A percentile compares a stretch with the other conserved stretches of the same genome.
Evolutionary conservation across 2,329 filamentous ascomycete genomes (phyloP).

Genomic region (Hyphodiscus sp.): DNA sequence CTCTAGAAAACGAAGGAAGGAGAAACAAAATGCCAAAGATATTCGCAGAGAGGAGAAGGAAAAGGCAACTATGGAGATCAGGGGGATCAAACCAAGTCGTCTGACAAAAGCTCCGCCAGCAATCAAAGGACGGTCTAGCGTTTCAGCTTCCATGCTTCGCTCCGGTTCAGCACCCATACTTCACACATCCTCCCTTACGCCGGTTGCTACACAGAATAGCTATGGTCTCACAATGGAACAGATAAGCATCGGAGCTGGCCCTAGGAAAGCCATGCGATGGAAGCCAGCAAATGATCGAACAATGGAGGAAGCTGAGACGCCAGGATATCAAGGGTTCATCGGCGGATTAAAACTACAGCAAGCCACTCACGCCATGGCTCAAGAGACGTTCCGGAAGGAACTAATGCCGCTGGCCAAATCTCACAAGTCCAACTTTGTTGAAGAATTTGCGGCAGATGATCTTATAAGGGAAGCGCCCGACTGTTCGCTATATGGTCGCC

Average conservation of each 20-base stretch:
- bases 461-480: neutral
- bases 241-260: neutral
- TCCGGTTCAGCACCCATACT: neutral
- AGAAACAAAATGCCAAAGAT: conserved; percentile 35
- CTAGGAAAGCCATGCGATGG: neutral
- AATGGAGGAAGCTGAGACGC: neutral
- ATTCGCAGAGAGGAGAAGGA: conserved; percentile 36
- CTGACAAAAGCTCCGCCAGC: conserved; percentile 27
- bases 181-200: neutral
- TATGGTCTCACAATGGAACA: neutral
- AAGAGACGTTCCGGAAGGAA: conserved; percentile 12
- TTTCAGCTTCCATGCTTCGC: neutral
- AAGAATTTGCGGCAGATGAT: neutral
- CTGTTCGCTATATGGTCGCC: neutral
- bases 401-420: neutral
- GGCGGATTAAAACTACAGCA: conserved; percentile 28
- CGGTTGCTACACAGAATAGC: neutral
- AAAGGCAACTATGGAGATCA: conserved; percentile 32
- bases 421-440: neutral
- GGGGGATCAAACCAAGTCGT: conserved; percentile 33
- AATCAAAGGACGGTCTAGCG: conserved; percentile 15
- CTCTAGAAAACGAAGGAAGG: conserved; percentile 39
- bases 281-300: neutral
- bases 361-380: conserved; percentile 17
- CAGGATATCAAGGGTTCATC: conserved; percentile 21